Percentiles rank a stretch among this genome's conserved stretches.
Evolutionary conservation across 148 eudicot species (phyloP).

Genomic region (Silene latifolia): DNA sequence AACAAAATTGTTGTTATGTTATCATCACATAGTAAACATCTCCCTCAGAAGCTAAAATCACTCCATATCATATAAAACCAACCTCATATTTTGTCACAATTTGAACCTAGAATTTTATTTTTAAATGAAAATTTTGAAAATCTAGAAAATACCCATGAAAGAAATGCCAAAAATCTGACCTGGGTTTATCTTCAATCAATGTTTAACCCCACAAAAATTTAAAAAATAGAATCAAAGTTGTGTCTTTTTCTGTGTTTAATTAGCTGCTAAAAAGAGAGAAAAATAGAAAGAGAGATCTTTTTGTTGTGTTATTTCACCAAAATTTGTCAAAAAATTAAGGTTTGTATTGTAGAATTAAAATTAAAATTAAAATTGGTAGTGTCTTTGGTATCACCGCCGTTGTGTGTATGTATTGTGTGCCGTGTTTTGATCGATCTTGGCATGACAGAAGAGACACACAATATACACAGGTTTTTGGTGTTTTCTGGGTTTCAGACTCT

Average conservation of each 20-base stretch:
- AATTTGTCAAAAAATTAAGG: background rate
- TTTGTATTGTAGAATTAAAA: background rate
- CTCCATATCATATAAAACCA: background rate
- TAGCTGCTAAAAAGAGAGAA: background rate
- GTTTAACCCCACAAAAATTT: conserved; percentile 27
- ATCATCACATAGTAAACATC: background rate
- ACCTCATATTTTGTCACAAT: conserved; percentile 21
- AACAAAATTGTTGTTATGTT: conserved; percentile 14
- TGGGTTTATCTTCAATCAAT: conserved; percentile 44
- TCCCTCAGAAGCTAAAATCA: conserved; percentile 16
- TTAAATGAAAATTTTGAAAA: conserved; percentile 17
- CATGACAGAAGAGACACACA: background rate
- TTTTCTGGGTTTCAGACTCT: background rate
- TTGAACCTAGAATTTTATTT: background rate
- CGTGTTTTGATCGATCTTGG: conserved; percentile 30
- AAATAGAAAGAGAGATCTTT: conserved; percentile 14
- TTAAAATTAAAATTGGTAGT: no score
- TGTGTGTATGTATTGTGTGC: conserved; percentile 4
- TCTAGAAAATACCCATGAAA: conserved; percentile 37
- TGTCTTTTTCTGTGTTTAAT: background rate
- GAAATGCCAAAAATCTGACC: conserved; percentile 47
- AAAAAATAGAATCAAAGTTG: conserved; percentile 10
- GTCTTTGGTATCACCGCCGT: conserved; percentile 28
- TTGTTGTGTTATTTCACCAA: background rate
- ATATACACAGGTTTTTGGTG: conserved; percentile 14